Evolutionary conservation across 768 basidiomycete species (phyloP).

Genomic region (Suillus tomentosus): DNA sequence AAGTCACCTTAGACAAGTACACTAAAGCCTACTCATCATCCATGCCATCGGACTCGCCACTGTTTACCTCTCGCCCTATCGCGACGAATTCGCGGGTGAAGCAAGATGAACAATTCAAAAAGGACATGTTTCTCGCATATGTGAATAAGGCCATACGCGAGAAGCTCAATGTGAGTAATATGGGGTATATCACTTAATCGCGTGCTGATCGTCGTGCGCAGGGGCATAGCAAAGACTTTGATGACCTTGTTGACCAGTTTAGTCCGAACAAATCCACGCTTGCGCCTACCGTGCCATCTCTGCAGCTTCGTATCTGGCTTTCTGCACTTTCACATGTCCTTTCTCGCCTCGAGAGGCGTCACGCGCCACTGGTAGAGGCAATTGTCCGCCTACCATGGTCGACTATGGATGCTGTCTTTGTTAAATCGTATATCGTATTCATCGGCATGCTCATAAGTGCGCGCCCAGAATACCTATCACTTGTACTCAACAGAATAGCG

Average conservation of each 20-base stretch:
- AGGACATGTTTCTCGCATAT: slow-evolving; percentile 84
- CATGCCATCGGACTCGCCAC: slow-evolving; percentile 13
- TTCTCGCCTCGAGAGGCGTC: slow-evolving; percentile 81
- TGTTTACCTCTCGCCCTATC: slow-evolving; percentile 53
- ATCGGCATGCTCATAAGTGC: slow-evolving; percentile 91
- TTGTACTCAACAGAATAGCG: slow-evolving; percentile 79
- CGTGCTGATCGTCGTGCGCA: slow-evolving; percentile 34
- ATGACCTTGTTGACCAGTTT: slow-evolving; percentile 90
- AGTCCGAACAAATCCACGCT: slow-evolving; percentile 46
- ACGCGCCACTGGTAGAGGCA: slow-evolving; percentile 81
- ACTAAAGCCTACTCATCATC: slow-evolving; percentile 39
- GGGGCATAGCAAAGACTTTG: slow-evolving; percentile 77
- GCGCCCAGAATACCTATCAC: slow-evolving; percentile 85
- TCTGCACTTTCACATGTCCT: slow-evolving; percentile 90
- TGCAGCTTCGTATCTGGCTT: slow-evolving; percentile 78
- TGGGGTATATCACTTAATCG: slow-evolving; percentile 12
- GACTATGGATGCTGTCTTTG: slow-evolving; percentile 81
- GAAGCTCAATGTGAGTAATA: slow-evolving; percentile 65
- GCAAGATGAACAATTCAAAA: slow-evolving; percentile 73
- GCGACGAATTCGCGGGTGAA: slow-evolving; percentile 79
- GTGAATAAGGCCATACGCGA: slow-evolving; percentile 80
- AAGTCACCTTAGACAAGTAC: slow-evolving; percentile 46
- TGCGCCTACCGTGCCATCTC: slow-evolving; percentile 36
- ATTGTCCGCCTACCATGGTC: slow-evolving; percentile 91
- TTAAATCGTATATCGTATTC: slow-evolving; percentile 87